Conservation (phyloP, 176 grass and related monocot species). For the Rhipidocladum racemiflorum region DNA sequence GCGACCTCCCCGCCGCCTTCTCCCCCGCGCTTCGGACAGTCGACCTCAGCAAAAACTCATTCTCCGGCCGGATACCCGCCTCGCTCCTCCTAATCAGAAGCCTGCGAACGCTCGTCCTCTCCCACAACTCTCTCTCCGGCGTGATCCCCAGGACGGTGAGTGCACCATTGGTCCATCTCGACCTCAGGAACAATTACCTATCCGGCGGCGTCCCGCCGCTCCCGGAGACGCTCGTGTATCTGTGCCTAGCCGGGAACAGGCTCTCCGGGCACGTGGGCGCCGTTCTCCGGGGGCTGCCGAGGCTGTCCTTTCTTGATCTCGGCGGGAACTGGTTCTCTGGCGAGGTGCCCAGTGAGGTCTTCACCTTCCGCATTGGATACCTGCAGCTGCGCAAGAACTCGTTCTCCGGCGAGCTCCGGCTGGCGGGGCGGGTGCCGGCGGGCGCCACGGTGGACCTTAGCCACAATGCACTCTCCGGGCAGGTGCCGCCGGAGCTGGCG, state of each 20-base stretch:
- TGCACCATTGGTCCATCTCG: slow-evolving; percentile 60
- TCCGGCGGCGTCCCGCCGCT: slow-evolving; percentile 44
- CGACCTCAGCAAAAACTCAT: slow-evolving; percentile 62
- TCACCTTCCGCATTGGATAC: slow-evolving; percentile 52
- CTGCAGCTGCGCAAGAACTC: slow-evolving; percentile 70
- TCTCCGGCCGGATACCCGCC: slow-evolving; percentile 43
- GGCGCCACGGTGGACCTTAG: slow-evolving; percentile 77
- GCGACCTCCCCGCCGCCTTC: slow-evolving; percentile 39
- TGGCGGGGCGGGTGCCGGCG: slow-evolving; percentile 18
- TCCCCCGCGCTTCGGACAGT: slow-evolving; percentile 47
- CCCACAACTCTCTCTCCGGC: slow-evolving; percentile 57
- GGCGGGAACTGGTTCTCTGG: slow-evolving; percentile 68
- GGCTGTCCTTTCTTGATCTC: slow-evolving; percentile 67
- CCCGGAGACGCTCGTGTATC: slow-evolving; percentile 56
- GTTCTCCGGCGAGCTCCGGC: slow-evolving; percentile 63
- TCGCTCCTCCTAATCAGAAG: slow-evolving; percentile 35
- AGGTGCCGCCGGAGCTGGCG: slow-evolving; percentile 61
- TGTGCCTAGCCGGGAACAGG: slow-evolving; percentile 60
- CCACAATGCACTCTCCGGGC: slow-evolving; percentile 63
- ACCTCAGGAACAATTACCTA: slow-evolving; percentile 53
- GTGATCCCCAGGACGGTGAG: slow-evolving; percentile 14
- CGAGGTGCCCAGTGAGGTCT: slow-evolving; percentile 49
- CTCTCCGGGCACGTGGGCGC: slow-evolving; percentile 55
- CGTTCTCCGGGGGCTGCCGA: slow-evolving; percentile 33
- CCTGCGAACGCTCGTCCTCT: slow-evolving; percentile 58